Evolutionary conservation across 2,329 filamentous ascomycete species (phyloP), one percentile per base, ranked within the genome.

Genomic region (Fusarium sp.): DNA sequence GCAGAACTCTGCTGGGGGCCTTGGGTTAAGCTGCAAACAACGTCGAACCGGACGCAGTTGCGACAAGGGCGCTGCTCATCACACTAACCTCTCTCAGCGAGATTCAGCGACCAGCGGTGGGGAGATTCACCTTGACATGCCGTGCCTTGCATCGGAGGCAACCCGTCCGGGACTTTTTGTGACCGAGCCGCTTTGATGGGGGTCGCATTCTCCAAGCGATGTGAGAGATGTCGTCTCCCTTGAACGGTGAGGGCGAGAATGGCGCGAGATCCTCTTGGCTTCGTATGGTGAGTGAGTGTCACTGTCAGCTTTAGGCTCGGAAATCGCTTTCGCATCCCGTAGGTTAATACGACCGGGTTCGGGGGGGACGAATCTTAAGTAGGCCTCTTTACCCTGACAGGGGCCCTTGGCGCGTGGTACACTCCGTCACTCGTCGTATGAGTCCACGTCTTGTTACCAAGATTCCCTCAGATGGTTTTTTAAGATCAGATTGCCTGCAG

Each of bases 141-240:
- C 71, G 66, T 33, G 60, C 60, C 41, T 74, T 74, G 64, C 71
- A 74, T 14, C 69, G 69, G 45, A 68, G 41, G 65, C 71, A 74
- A 10, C 71, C 71, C n/a, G 54, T 63, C 33, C 69, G 50, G 22
- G 71, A 74, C 37, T 74, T 74, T 48, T 65, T 69, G 18, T 72
- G 67, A 9, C 71, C 71, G 16, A 74, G 66, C 8, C 69, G 64
- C 31, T 54, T 69, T 18, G 63, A 59, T 13, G 54, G 39, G 14
- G 50, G 52, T 22, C 61, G 48, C 61, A 64, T 64, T 33, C 27
- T 43, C 35, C 59, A 22, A 29, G 33, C 10, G 27, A 22, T 52
- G 22, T 24, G 37, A 43, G 31, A 45, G 27, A 37, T 20, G 58
- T n/a, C 14, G 11, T 22, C 9, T 61, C 35, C 29, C n/a, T 56